These are phyloP conservation scores for Starmerella cellae DNA, from an alignment of 805 yeast species.

Conservation along the genomic window DNA sequence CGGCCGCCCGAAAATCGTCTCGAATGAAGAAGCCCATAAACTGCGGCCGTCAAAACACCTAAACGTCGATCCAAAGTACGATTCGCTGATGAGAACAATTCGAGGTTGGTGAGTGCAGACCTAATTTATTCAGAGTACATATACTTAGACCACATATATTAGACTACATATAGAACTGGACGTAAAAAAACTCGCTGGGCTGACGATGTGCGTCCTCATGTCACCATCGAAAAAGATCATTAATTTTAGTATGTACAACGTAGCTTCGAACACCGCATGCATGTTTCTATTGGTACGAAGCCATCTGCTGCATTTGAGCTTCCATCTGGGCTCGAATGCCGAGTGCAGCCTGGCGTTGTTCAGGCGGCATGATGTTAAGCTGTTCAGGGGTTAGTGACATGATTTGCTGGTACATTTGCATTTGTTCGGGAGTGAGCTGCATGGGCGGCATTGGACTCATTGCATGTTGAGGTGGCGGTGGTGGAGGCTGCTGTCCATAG, in stretches of 20 bases:
- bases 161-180: no score
- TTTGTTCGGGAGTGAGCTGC: slow-evolving; percentile 23
- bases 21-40: neutral
- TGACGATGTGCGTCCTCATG: no score
- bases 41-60: neutral
- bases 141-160: no score
- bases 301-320: slow-evolving; percentile 14
- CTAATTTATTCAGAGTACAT: no score
- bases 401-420: slow-evolving; percentile 41
- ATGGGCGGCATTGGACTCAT: neutral
- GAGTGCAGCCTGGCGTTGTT: slow-evolving; percentile 34
- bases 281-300: neutral
- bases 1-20: slow-evolving; percentile 1
- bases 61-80: neutral
- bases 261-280: no score
- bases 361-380: slow-evolving; percentile 37
- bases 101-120: neutral
- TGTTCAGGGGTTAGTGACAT: slow-evolving; percentile 41
- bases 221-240: no score
- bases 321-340: slow-evolving; percentile 21
- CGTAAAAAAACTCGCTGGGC: no score
- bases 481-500: neutral
- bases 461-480: neutral
- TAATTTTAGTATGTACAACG: no score
- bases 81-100: neutral